These are phyloP conservation scores for Scheffersomyces coipomensis DNA, from an alignment of 805 yeast genomes.

Conservation along the genomic window DNA sequence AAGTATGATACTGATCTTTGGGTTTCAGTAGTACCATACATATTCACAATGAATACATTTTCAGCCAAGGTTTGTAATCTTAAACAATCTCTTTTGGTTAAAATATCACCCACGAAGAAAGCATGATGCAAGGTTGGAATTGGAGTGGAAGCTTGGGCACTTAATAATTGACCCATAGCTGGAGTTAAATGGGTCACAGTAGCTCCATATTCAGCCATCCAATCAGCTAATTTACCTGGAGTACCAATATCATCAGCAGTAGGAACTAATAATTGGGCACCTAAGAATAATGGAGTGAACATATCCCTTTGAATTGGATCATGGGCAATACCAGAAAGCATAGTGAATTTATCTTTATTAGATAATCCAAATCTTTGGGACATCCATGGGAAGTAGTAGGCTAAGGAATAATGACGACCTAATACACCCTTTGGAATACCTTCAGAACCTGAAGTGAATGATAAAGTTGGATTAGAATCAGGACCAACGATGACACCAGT, in stretches of 20 bases:
- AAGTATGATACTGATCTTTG: slow-evolving; percentile 96
- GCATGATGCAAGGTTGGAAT: slow-evolving; percentile 91
- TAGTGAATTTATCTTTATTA: slow-evolving; percentile 84
- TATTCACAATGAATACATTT: slow-evolving; percentile 87
- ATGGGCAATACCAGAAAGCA: slow-evolving; percentile 98
- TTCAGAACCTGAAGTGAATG: slow-evolving; percentile 97
- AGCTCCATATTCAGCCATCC: slow-evolving; percentile 92
- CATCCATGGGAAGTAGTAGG: slow-evolving; percentile 99
- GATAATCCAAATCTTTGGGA: slow-evolving; percentile 75
- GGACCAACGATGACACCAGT: slow-evolving; percentile 96
- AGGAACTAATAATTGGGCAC: slow-evolving; percentile 91
- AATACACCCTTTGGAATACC: slow-evolving; percentile 98
- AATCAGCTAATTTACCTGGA: slow-evolving; percentile 94
- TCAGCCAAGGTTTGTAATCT: slow-evolving; percentile 89
- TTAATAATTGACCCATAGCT: slow-evolving; percentile 96
- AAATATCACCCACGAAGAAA: slow-evolving; percentile 95
- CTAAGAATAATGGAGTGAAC: slow-evolving; percentile 95
- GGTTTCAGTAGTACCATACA: slow-evolving; percentile 99
- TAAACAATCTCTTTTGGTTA: slow-evolving; percentile 95
- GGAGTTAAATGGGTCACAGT: slow-evolving; percentile 98
- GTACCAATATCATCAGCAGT: slow-evolving; percentile 98
- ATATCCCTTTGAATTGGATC: slow-evolving; percentile 99
- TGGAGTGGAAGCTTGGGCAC: slow-evolving; percentile 90
- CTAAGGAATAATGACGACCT: slow-evolving; percentile 95
- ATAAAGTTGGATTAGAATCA: slow-evolving; percentile 93